Conservation (phyloP, 495 filamentous ascomycete genomes). For the Trichoderma gamsii region DNA sequence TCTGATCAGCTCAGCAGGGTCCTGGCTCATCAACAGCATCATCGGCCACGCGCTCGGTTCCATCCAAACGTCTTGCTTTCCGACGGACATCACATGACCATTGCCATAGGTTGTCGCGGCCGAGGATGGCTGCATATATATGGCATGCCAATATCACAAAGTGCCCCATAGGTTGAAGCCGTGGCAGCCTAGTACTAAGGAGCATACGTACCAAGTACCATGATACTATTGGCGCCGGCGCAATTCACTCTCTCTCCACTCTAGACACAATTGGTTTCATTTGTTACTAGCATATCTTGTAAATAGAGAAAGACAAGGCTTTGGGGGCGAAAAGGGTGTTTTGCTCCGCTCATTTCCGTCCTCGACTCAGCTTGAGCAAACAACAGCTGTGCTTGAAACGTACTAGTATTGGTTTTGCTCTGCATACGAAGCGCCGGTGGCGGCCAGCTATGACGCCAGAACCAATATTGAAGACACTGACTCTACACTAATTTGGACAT, state of each 20-base stretch:
- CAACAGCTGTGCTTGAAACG: not conserved
- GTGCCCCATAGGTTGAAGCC: not conserved
- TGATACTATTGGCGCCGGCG: too few species aligned
- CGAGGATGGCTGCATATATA: not conserved
- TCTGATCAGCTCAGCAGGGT: not conserved
- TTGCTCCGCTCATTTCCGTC: not conserved
- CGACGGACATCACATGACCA: not conserved
- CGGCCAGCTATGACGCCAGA: not conserved
- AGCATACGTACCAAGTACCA: not conserved
- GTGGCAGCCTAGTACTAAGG: not conserved
- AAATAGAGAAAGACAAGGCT: not conserved
- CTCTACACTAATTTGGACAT: not conserved
- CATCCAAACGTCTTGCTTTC: not conserved
- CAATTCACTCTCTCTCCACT: too few species aligned
- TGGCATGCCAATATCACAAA: not conserved
- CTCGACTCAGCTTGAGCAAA: slow-evolving; percentile 9
- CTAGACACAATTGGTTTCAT: not conserved
- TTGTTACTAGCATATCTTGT: not conserved
- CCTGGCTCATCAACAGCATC: not conserved
- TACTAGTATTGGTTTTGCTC: not conserved
- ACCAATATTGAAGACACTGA: not conserved
- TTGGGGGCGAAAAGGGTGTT: not conserved
- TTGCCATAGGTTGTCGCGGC: not conserved
- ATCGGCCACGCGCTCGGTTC: not conserved
- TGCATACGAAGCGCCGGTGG: slow-evolving; percentile 5